These are phyloP conservation scores for Sanghuangporus weigelae DNA, from an alignment of 1,284 basidiomycete genomes.

Conservation along the genomic window DNA sequence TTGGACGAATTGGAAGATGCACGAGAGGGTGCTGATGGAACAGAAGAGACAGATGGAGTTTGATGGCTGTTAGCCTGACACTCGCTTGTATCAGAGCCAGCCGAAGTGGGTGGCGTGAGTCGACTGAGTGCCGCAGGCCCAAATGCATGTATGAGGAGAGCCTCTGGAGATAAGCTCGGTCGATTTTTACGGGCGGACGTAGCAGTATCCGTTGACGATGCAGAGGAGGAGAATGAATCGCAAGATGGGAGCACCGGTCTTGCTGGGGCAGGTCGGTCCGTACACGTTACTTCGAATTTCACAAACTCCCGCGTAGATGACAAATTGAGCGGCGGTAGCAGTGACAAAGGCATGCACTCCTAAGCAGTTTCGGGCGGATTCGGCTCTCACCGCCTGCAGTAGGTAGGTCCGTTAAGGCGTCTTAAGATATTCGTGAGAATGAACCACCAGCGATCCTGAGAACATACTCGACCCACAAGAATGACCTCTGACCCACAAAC, in stretches of 20 bases:
- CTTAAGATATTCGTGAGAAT: no score
- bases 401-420: no score
- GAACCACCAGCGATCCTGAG: no score
- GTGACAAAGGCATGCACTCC: neutral
- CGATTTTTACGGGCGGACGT: neutral
- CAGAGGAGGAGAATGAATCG: neutral
- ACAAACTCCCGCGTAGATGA: neutral
- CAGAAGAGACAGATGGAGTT: neutral
- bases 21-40: neutral
- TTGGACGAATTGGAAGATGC: neutral
- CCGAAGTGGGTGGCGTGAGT: neutral
- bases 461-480: no score
- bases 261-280: neutral
- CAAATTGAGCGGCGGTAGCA: neutral
- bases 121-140: slow-evolving; percentile 1
- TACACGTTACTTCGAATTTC: neutral
- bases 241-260: slow-evolving; percentile 1
- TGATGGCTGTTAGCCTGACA: neutral
- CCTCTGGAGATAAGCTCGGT: slow-evolving; percentile 7
- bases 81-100: neutral
- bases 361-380: neutral
- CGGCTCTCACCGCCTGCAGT: neutral
- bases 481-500: no score
- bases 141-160: slow-evolving; percentile 12
- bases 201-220: neutral